Evolutionary conservation across 31 red algal species (phyloP).

Genomic region (Asparagopsis taxiformis): DNA sequence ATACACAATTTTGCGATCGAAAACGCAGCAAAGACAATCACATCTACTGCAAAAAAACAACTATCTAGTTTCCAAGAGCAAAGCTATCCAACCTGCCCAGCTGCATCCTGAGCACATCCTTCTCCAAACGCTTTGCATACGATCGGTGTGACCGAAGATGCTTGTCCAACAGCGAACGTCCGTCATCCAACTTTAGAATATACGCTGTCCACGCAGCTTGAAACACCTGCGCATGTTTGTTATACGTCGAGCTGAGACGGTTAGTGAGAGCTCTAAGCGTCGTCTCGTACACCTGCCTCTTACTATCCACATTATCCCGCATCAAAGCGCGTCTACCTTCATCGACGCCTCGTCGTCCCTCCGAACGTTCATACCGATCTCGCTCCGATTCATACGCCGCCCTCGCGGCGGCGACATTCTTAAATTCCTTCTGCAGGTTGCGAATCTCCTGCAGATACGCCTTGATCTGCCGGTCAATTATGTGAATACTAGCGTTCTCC

Average conservation of each 20-base stretch:
- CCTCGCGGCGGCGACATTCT: slow-evolving; percentile 50
- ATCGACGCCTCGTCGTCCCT: slow-evolving; percentile 52
- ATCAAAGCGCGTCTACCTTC: slow-evolving; percentile 27
- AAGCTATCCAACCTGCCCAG: slow-evolving; percentile 23
- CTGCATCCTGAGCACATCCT: slow-evolving; percentile 71
- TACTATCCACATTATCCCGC: slow-evolving; percentile 25
- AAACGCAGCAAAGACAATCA: no score
- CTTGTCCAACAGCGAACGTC: slow-evolving; percentile 45
- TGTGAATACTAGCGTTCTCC: slow-evolving; percentile 36
- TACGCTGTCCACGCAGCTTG: slow-evolving; percentile 81
- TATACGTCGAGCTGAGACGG: slow-evolving; percentile 61
- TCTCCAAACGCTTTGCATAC: slow-evolving; percentile 62
- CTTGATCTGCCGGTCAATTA: slow-evolving; percentile 68
- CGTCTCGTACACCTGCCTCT: slow-evolving; percentile 63
- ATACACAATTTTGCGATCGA: no score
- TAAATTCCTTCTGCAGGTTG: slow-evolving; percentile 72
- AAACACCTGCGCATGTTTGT: slow-evolving; percentile 83
- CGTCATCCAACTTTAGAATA: slow-evolving; percentile 58
- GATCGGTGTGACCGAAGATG: slow-evolving; percentile 61
- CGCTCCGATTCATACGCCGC: slow-evolving; percentile 44
- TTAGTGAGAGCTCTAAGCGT: slow-evolving; percentile 51
- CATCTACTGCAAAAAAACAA: no score
- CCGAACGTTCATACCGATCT: slow-evolving; percentile 45
- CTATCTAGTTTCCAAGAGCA: slow-evolving; percentile 12
- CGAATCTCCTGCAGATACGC: slow-evolving; percentile 78